A percentile compares a stretch with the other conserved stretches of the same genome.
Evolutionary conservation across 345 rosid genomes (phyloP).

Genomic region (Salix purpurea): DNA sequence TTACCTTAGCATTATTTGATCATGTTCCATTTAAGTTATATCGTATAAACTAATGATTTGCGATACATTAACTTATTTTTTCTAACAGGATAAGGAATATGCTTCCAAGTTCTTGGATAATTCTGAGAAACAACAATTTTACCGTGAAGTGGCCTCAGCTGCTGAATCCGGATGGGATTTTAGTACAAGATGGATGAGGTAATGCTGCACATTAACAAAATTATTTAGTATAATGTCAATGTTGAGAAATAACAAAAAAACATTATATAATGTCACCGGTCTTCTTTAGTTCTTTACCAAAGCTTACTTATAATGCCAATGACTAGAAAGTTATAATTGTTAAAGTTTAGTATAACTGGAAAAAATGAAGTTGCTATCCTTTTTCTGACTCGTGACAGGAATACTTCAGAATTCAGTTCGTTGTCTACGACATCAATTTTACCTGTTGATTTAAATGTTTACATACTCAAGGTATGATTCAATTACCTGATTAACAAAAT

Average conservation of each 20-base stretch:
- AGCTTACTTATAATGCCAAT: not conserved
- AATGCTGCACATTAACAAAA: not conserved
- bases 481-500: not conserved
- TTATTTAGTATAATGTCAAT: not conserved
- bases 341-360: not conserved
- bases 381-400: constrained; percentile 30
- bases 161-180: constrained; percentile 98
- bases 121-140: constrained; percentile 56
- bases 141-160: constrained; percentile 66
- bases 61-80: not conserved
- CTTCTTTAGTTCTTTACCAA: too few species aligned
- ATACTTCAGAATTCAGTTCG: constrained; percentile 53
- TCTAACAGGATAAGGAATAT: constrained; percentile 51
- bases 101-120: constrained; percentile 51
- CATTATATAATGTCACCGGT: too few species aligned
- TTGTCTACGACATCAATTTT: constrained; percentile 67
- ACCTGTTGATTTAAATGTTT: constrained; percentile 83
- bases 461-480: constrained; percentile 53
- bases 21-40: not conserved
- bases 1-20: not conserved
- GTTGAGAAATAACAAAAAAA: too few species aligned
- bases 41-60: not conserved
- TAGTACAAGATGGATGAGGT: constrained; percentile 97
- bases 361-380: not conserved
- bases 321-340: not conserved